A percentile compares a stretch with the other conserved stretches of the same genome.
phyloP scores from a whole-genome alignment of 495 filamentous ascomycete genomes.

The Aspergillus sparsus region DNA sequence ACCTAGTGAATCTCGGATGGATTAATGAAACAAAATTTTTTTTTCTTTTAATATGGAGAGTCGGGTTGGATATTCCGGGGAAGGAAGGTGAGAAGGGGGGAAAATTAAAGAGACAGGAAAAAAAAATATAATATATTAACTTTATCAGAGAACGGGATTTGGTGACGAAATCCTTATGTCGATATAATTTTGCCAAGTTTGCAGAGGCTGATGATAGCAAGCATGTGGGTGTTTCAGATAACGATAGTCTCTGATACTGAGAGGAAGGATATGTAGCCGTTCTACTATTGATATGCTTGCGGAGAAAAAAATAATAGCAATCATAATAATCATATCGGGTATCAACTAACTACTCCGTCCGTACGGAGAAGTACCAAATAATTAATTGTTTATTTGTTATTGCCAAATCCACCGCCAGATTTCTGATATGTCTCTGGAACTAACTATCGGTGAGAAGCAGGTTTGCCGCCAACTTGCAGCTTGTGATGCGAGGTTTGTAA shows the following conservation, averaged over 20 bases:
- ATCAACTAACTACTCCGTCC: not conserved
- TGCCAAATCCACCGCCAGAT: not conserved
- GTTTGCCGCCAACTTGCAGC: no score
- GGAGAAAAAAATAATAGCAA: not conserved
- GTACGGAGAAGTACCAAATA: not conserved
- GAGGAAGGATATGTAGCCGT: not conserved
- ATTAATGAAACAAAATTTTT: no score
- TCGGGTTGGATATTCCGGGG: not conserved
- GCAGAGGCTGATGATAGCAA: slow-evolving; percentile 1
- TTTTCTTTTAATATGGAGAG: not conserved
- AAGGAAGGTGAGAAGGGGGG: not conserved
- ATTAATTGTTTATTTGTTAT: not conserved
- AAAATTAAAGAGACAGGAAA: slow-evolving; percentile 4
- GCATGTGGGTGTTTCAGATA: slow-evolving; percentile 4
- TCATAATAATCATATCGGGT: not conserved
- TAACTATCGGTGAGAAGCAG: no score
- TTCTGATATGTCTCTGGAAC: not conserved
- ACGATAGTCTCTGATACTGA: not conserved
- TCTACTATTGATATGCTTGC: not conserved
- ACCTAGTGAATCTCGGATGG: no score
- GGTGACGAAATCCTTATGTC: slow-evolving; percentile 9
- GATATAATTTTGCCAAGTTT: slow-evolving; percentile 13
- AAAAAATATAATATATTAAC: no score
- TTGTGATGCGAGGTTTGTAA: not conserved
- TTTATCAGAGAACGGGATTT: no score